Conservation (phyloP, 1,139 yeast genomes). For the Tardiomyces digboiensis region DNA sequence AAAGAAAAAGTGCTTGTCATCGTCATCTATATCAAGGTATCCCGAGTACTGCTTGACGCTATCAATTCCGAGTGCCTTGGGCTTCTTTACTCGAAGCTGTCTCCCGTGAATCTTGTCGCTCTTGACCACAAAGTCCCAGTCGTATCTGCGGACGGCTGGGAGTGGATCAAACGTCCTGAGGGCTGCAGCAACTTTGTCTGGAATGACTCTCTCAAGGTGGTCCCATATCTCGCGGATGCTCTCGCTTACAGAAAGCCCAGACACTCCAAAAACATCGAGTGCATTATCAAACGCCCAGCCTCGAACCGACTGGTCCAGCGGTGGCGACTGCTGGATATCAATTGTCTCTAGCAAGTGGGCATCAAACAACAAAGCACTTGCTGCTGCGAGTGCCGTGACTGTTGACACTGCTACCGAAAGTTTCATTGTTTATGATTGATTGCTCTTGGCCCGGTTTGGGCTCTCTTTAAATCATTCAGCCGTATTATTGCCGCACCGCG, state of each 20-base stretch:
- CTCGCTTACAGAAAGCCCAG: neutral
- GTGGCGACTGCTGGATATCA: neutral
- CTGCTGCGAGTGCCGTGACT: neutral
- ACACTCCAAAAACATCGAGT: neutral
- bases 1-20: conserved; percentile 78
- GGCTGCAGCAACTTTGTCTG: neutral
- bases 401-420: neutral
- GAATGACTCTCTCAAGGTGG: neutral
- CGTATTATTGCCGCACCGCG: neutral
- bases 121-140: neutral
- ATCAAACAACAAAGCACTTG: neutral
- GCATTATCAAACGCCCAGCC: neutral
- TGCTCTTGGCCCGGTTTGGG: neutral
- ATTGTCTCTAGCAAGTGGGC: neutral
- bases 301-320: neutral
- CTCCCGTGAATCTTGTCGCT: neutral
- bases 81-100: conserved; percentile 21
- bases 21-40: conserved; percentile 60
- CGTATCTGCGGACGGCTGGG: neutral
- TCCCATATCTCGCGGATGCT: neutral
- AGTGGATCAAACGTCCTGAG: neutral
- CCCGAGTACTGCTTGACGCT: conserved; percentile 55
- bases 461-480: neutral
- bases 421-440: neutral
- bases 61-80: conserved; percentile 21